Percentiles rank a stretch among this genome's conserved stretches.
Conservation (phyloP, 305 asterid species). For the Rubia peregrina region DNA sequence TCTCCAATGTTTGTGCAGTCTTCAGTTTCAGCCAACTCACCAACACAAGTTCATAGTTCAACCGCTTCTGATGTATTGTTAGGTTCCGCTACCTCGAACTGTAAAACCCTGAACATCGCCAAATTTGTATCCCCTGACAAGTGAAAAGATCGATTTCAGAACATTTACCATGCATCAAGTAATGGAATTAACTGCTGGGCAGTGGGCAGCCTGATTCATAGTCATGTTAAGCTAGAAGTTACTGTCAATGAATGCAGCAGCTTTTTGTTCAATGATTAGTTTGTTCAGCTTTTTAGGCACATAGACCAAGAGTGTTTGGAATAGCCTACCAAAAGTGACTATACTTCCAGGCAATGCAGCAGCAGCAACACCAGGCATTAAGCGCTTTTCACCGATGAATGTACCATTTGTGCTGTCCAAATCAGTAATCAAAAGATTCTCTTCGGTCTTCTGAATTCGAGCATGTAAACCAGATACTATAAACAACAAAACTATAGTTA, state of each 20-base stretch:
- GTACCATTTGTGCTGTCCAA: constrained; percentile 91
- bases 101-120: constrained; percentile 60
- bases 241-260: neutral
- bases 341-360: constrained; percentile 65
- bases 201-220: neutral
- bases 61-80: constrained; percentile 25
- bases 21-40: constrained; percentile 10
- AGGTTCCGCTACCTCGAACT: constrained; percentile 37
- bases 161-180: neutral
- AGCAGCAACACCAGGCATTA: constrained; percentile 56
- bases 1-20: neutral
- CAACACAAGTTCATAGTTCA: constrained; percentile 10
- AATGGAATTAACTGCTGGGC: neutral
- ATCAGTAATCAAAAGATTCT: constrained; percentile 60
- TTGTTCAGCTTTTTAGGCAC: neutral
- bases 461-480: constrained; percentile 78
- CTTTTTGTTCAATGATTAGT: neutral
- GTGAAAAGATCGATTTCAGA: neutral
- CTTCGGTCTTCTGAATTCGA: constrained; percentile 58
- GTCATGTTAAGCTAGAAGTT: neutral
- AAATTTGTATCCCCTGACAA: constrained; percentile 62
- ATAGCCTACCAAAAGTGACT: constrained; percentile 55
- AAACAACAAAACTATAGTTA: neutral
- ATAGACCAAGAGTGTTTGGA: neutral
- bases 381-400: constrained; percentile 64